Evolutionary conservation across 208 protist genomes (phyloP).

Genomic region (Acanthamoeba sp.): DNA sequence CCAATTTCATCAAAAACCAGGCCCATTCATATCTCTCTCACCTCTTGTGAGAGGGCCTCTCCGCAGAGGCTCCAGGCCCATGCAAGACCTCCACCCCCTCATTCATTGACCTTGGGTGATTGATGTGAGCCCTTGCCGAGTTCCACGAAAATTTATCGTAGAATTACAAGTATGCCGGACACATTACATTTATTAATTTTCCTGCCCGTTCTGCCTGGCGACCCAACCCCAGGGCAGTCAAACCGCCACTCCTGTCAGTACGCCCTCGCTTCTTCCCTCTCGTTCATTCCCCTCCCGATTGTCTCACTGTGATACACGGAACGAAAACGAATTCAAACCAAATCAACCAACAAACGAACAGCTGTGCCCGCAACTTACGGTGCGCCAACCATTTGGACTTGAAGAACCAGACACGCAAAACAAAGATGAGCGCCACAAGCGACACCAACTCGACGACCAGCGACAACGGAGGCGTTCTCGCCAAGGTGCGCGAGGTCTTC

Average conservation of each 20-base stretch:
- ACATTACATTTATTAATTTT: too few relatives aligned
- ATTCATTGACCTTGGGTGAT: not conserved
- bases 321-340: too few relatives aligned
- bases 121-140: not conserved
- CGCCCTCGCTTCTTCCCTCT: too few relatives aligned
- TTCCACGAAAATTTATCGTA: not conserved
- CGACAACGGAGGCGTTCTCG: not conserved
- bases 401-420: not conserved
- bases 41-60: not conserved
- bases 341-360: too few relatives aligned
- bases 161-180: too few relatives aligned
- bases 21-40: not conserved
- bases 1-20: not conserved
- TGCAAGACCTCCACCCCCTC: slow-evolving; percentile 44
- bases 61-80: slow-evolving; percentile 3
- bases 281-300: too few relatives aligned
- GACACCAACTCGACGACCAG: not conserved
- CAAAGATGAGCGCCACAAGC: not conserved
- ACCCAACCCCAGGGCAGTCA: too few relatives aligned
- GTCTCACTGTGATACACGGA: too few relatives aligned
- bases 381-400: too few relatives aligned
- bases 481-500: slow-evolving; percentile 55
- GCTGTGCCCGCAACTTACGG: too few relatives aligned
- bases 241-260: too few relatives aligned
- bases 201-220: too few relatives aligned